These are phyloP conservation scores for Kwoniella bestiolae DNA, from an alignment of 768 basidiomycete genomes.

Conservation along the genomic window DNA sequence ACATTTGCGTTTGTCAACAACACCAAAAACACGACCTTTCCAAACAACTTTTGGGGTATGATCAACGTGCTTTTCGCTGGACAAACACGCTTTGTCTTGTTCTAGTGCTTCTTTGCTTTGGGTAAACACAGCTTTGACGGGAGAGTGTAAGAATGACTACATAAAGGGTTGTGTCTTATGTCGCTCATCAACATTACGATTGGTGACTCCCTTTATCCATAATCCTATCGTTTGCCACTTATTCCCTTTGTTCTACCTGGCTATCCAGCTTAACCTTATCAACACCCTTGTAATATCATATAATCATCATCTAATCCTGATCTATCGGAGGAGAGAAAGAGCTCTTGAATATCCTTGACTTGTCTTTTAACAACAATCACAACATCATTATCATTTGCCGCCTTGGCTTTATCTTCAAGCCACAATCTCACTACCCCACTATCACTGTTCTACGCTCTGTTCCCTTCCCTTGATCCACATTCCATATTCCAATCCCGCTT, in stretches of 20 bases:
- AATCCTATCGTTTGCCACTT: background rate
- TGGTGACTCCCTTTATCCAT: background rate
- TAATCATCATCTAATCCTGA: no score
- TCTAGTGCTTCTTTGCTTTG: background rate
- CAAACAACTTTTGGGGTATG: background rate
- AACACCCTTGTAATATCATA: background rate
- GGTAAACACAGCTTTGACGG: background rate
- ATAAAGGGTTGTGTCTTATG: no score
- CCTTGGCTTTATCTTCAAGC: background rate
- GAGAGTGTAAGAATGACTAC: background rate
- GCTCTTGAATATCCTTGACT: no score
- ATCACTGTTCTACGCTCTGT: background rate
- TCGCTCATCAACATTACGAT: background rate
- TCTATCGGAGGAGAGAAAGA: no score
- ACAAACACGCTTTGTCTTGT: constrained; percentile 2
- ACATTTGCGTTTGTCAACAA: background rate
- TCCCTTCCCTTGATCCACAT: background rate
- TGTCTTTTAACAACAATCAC: no score
- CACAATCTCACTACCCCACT: background rate
- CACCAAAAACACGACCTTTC: constrained; percentile 2
- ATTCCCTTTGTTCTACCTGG: constrained; percentile 1
- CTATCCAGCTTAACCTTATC: background rate
- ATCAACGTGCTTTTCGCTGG: background rate
- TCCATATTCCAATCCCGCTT: constrained; percentile 1
- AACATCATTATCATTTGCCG: background rate